A percentile compares a stretch with the other conserved stretches of the same genome.
These are phyloP conservation scores for Saccharomycopsis sp. DNA, from an alignment of 805 yeast species.

Conservation along the genomic window DNA sequence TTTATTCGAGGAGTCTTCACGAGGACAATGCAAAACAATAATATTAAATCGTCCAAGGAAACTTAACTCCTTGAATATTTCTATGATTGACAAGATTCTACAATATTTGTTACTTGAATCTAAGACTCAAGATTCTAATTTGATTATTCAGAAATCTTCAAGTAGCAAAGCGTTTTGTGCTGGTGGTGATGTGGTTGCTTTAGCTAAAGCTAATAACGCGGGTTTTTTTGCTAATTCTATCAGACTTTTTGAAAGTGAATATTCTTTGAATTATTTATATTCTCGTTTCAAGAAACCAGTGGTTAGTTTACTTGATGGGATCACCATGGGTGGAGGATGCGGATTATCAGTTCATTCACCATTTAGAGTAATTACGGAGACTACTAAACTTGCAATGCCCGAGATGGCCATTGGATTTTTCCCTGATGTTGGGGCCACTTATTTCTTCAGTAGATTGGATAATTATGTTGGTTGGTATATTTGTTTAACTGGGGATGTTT, in stretches of 20 bases:
- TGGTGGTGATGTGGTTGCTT: conserved; percentile 72
- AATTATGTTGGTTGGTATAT: conserved; percentile 77
- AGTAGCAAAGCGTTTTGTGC: conserved; percentile 55
- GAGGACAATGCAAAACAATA: conserved; percentile 22
- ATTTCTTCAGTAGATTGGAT: conserved; percentile 74
- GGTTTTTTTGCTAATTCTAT: conserved; percentile 27
- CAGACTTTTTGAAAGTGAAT: conserved; percentile 14
- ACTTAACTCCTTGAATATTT: conserved; percentile 15
- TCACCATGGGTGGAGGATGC: conserved; percentile 97
- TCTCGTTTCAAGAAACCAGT: conserved; percentile 67
- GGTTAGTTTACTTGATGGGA: conserved; percentile 77
- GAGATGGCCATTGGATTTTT: conserved; percentile 94
- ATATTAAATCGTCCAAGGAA: conserved; percentile 15
- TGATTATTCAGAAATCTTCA: conserved; percentile 17
- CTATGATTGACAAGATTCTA: conserved; percentile 20
- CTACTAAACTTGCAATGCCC: conserved; percentile 92
- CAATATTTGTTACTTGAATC: conserved; percentile 23
- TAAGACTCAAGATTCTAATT: conserved; percentile 21
- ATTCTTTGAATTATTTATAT: conserved; percentile 44
- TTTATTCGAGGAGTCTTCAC: conserved; percentile 34
- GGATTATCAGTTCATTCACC: conserved; percentile 87
- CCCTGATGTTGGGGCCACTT: conserved; percentile 93
- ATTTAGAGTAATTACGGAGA: conserved; percentile 83
- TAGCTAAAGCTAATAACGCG: conserved; percentile 42
- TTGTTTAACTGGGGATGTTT: conserved; percentile 75